Evolutionary conservation across 768 basidiomycete species (phyloP).

Genomic region (Baorangia bicolor): DNA sequence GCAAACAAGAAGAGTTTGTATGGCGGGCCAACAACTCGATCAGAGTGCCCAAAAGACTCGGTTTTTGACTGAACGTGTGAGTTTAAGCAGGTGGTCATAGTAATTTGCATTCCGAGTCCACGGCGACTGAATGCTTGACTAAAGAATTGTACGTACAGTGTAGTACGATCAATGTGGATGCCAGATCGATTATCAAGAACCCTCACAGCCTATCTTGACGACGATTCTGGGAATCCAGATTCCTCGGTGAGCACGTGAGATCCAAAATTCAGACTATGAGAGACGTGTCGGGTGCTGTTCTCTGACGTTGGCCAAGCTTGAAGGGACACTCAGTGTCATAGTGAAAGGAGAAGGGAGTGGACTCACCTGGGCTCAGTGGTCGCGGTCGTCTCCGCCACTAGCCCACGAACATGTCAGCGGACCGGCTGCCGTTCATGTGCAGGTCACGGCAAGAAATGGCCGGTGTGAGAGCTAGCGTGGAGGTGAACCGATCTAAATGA

Average conservation of each 20-base stretch:
- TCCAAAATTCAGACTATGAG: neutral
- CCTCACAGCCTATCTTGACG: neutral
- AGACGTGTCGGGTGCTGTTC: neutral
- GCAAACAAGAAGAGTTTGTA: neutral
- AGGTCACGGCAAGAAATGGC: slow-evolving; percentile 21
- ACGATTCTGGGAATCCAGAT: neutral
- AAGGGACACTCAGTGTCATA: neutral
- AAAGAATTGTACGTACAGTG: slow-evolving; percentile 4
- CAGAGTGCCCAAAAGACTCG: neutral
- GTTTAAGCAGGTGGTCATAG: slow-evolving; percentile 10
- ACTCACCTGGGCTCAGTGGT: too few species aligned
- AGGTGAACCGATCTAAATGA: slow-evolving; percentile 25
- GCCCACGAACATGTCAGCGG: neutral
- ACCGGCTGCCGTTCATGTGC: slow-evolving; percentile 1
- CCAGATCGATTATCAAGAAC: slow-evolving; percentile 10
- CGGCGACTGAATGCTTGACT: neutral
- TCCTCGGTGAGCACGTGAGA: neutral
- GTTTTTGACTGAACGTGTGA: slow-evolving; percentile 14
- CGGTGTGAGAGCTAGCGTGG: slow-evolving; percentile 27
- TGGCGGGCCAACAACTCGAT: neutral
- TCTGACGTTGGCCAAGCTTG: neutral
- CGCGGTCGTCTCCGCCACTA: too few species aligned
- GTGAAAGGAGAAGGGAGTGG: neutral
- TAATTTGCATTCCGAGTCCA: slow-evolving; percentile 14
- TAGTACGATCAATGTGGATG: neutral